Evolutionary conservation across 148 eudicot species (phyloP), one percentile per base, ranked within the genome.

Genomic region (Vaccinium myrtillus): DNA sequence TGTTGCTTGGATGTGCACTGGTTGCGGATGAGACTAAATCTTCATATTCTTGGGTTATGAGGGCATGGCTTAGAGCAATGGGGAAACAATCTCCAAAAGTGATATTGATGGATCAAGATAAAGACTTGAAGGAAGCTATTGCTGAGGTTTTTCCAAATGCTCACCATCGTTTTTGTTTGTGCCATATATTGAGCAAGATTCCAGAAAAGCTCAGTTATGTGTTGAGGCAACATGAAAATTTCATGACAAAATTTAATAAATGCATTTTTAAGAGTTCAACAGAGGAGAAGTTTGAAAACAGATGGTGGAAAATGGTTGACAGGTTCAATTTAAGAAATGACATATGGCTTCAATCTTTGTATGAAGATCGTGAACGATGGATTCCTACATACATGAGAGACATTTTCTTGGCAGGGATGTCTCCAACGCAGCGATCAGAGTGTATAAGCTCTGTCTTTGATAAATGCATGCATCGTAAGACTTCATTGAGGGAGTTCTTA

Each of bases 11-110:
- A 67, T 67, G 71, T 25, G 71, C 71, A 23, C 71, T 67, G 71
- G 71, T 67, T 67, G 71, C 36, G 23, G 71, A 67, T 67, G 71
- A 67, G 71, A 67, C 71, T 67, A 67, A 67, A 67, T 67, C 71
- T 67, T 23, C 71, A 67, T 67, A 67, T 67, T 67, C 71, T 67
- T 67, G 71, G 71, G 71, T 67, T 14, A 67, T 67, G 71, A 23
- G 71, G 32, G 23, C 71, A 10, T 23, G 71, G 71, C 71, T 67
- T 67, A 67, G 71, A 25, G 71, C 71, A 67, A 67, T 67, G 71
- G 71, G 71, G 36, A 67, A 67, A 67, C 36, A 67, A 10, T 67
- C 36, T 67, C 71, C 71, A 67, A 25, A 67, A 67, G 71, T 67
- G 14, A 23, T 67, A 23, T 67, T 67, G 32, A 67, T 36, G 11